phyloP scores from a whole-genome alignment of 495 filamentous ascomycete genomes.

The Podospora pseudopauciseta region DNA sequence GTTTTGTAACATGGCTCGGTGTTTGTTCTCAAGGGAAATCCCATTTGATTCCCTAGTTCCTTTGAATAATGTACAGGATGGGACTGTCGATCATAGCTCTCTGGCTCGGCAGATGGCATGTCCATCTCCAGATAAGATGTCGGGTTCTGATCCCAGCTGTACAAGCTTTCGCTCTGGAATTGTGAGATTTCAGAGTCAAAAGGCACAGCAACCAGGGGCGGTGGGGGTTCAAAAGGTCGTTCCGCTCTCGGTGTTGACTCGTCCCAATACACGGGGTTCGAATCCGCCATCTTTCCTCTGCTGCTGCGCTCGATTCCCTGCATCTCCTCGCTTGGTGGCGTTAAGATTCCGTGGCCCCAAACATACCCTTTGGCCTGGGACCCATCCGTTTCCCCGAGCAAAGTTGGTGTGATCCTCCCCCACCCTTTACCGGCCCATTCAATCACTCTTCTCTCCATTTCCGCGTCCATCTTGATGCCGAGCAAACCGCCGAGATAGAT shows the following conservation, averaged over 20 bases:
- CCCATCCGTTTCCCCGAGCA: constrained; percentile 22
- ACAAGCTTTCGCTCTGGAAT: neutral
- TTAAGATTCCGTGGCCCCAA: constrained; percentile 5
- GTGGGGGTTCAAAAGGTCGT: neutral
- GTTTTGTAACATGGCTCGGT: neutral
- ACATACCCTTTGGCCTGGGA: neutral
- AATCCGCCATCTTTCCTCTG: neutral
- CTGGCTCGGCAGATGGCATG: constrained; percentile 18
- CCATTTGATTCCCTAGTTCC: neutral
- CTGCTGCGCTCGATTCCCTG: neutral
- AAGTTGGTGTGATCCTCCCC: constrained; percentile 25
- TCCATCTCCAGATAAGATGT: constrained; percentile 31
- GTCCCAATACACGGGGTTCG: neutral
- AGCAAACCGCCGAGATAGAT: constrained; percentile 33
- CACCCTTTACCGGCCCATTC: constrained; percentile 30
- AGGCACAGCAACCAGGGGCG: constrained; percentile 14
- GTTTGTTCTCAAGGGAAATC: neutral
- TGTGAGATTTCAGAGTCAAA: constrained; percentile 13
- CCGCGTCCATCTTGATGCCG: constrained; percentile 31
- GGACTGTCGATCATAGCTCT: constrained; percentile 4
- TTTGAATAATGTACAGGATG: neutral
- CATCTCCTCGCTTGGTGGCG: neutral
- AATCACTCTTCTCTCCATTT: constrained; percentile 31
- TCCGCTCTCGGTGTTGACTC: neutral
- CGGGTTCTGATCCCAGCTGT: constrained; percentile 29